Conservation (phyloP, 129 eudicot genomes). For the Helichrysum umbraculigerum region DNA sequence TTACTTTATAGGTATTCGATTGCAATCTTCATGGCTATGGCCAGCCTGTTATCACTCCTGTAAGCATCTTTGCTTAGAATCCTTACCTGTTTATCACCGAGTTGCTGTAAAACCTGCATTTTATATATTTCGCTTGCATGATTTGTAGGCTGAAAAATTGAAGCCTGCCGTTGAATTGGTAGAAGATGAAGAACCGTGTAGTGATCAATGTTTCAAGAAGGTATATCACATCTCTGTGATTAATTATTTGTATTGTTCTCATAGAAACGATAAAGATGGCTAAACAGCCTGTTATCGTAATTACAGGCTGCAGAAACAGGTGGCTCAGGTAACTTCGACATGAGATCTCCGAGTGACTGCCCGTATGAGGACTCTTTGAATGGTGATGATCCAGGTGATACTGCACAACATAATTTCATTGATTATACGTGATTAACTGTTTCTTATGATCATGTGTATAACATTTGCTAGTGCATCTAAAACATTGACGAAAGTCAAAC, state of each 20-base stretch:
- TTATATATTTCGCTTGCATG: slow-evolving; percentile 2
- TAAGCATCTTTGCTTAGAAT: slow-evolving; percentile 34
- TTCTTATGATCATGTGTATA: neutral
- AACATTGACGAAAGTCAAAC: too few relatives aligned
- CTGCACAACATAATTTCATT: slow-evolving; percentile 6
- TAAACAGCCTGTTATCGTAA: neutral
- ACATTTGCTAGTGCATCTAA: too few relatives aligned
- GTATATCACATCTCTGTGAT: slow-evolving; percentile 32
- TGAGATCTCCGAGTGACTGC: slow-evolving; percentile 25
- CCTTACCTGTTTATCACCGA: neutral
- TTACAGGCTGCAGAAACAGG: slow-evolving; percentile 26
- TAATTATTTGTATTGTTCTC: neutral
- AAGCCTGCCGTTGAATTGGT: slow-evolving; percentile 37
- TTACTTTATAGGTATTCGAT: slow-evolving; percentile 55
- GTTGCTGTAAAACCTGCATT: slow-evolving; percentile 4
- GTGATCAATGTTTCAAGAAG: slow-evolving; percentile 61
- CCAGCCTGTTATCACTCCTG: slow-evolving; percentile 57
- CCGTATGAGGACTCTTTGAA: neutral
- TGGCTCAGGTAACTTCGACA: slow-evolving; percentile 21
- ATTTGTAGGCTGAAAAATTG: slow-evolving; percentile 59
- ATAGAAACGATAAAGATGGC: too few relatives aligned
- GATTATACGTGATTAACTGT: neutral
- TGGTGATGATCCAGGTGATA: slow-evolving; percentile 28
- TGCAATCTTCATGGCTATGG: slow-evolving; percentile 69
- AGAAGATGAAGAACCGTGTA: slow-evolving; percentile 60